Base-by-base conservation (phyloP, 1,284 basidiomycete species). In the Cutaneotrichosporon sp. region DNA sequence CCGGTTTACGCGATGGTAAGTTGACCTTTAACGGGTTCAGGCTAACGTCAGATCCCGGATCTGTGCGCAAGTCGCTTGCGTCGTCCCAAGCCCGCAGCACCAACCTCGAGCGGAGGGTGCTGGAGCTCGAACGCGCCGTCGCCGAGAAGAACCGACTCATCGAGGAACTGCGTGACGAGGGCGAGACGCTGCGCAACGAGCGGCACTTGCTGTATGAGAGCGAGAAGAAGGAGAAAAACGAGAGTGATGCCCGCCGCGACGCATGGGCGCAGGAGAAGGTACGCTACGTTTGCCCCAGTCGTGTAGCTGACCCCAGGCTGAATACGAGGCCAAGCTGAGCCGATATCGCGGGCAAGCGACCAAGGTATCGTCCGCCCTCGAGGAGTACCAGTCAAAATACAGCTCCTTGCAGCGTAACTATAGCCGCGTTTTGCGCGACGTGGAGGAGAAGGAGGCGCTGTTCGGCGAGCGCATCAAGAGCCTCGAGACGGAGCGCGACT, bases 251-350 rank as follows among this genome's bases (percentile, higher is more conserved):
- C 23, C 43, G 56, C 13, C 66, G 69, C 40, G 53, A 60, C 22
- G 53, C 61, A 22, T 70, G 62, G 56, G 51, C 52, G 2, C 51
- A 60, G 20, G 63, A 73, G 50, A 57, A 68, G 59, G 68, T 73
- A 42, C 38, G 66, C 51, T 73, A 42, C 38, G 66, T 51, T 13
- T 33, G 22, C 20, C 9, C 43, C 13, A n/a, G 5, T 9, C 4
- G n/a, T 18, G 4, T 33, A 26, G 33, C 33, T 45, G 18, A 45
- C 43, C 8, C 17, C 30, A 45, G 43, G 43, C 43, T 18, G 43
- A 45, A 18, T 36, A 35, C 43, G 33, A 45, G 2, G 17, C 18
- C 18, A 45, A 45, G 43, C 33, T 45, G 30, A 17, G 33, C 33
- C 33, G 18, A 33, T 45, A 45, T 15, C 43, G 43, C 18, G 20